Percentiles rank a stretch among this genome's conserved stretches.
Evolutionary conservation across 768 basidiomycete genomes (phyloP).

Genomic region (Boletus huronensis): DNA sequence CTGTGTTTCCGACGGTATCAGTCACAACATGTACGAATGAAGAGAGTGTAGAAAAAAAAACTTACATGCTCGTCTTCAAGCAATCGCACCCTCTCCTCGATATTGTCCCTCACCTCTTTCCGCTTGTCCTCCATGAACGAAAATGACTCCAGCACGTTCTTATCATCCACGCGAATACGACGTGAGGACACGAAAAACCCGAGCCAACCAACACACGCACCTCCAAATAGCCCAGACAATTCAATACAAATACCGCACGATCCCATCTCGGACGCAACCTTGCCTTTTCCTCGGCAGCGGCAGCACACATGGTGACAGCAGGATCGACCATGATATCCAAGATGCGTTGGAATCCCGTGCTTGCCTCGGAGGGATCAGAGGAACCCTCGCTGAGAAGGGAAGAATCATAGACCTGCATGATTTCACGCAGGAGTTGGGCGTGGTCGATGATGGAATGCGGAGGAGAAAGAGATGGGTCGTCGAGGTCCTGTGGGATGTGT

Average conservation of each 20-base stretch:
- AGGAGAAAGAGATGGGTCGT: slow-evolving; percentile 69
- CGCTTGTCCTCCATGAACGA: slow-evolving; percentile 65
- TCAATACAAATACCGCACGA: slow-evolving; percentile 75
- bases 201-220: slow-evolving; percentile 38
- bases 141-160: slow-evolving; percentile 67
- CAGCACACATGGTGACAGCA: slow-evolving; percentile 68
- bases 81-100: slow-evolving; percentile 57
- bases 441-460: slow-evolving; percentile 81
- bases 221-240: slow-evolving; percentile 80
- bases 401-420: slow-evolving; percentile 85
- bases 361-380: slow-evolving; percentile 9
- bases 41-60: slow-evolving; percentile 4
- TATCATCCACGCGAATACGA: background rate
- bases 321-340: slow-evolving; percentile 86
- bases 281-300: slow-evolving; percentile 63
- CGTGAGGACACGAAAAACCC: background rate
- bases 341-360: slow-evolving; percentile 38
- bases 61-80: slow-evolving; percentile 85
- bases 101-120: slow-evolving; percentile 49
- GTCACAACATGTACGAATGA: too few relatives aligned
- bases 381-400: slow-evolving; percentile 64
- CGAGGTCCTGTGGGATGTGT: slow-evolving; percentile 44
- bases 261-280: slow-evolving; percentile 67
- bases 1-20: background rate
- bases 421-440: slow-evolving; percentile 78